Base-by-base conservation (phyloP, 129 eudicot species). In the Saposhnikovia divaricata region DNA sequence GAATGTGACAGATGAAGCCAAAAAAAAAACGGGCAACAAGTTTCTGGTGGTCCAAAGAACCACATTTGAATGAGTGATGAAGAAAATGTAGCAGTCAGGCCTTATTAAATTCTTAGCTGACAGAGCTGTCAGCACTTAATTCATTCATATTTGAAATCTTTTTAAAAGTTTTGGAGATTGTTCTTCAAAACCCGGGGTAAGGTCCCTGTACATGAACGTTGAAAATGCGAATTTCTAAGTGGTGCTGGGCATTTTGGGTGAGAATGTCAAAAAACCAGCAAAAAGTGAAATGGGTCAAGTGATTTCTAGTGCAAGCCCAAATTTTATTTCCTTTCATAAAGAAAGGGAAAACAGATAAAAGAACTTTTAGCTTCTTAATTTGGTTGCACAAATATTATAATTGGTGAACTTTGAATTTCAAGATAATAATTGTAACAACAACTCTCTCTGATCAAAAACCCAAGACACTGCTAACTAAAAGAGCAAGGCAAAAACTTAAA, bases 21-120 rank as follows among this genome's bases (percentile, higher is more conserved):
- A 78, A 79, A 19, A 79, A 19, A 40, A 79, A 44, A 15, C 16
- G 74, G 72, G 72, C 40, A 47, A 34, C 70, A 45, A 53, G 79
- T 81, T 81, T 75, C 45, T 55, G 74, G 85, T 84, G 87, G 86
- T 87, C 85, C 87, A 61, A 70, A 45, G 55, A 5, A 43, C 57
- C 81, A 66, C 77, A 83, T 69, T 45, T 12, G 57, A 39, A 77
- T 13, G 76, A 68, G 84, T 80, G 72, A 72, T 27, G 79, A 66
- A 75, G 82, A 85, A 71, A 82, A 78, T 79, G 75, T 76, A 69
- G 27, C 34, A 10, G 65, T 27, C 51, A 78, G 68, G 42, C 66
- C 77, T 82, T 74, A 80, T 80, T 38, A 42, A 75, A 78, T 75
- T 68, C 78, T 23, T 9, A 76, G 69, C 46, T 21, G 48, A 75